Base-by-base conservation (phyloP, 306 rosid genomes). In the Oxytropis ochrocephala region DNA sequence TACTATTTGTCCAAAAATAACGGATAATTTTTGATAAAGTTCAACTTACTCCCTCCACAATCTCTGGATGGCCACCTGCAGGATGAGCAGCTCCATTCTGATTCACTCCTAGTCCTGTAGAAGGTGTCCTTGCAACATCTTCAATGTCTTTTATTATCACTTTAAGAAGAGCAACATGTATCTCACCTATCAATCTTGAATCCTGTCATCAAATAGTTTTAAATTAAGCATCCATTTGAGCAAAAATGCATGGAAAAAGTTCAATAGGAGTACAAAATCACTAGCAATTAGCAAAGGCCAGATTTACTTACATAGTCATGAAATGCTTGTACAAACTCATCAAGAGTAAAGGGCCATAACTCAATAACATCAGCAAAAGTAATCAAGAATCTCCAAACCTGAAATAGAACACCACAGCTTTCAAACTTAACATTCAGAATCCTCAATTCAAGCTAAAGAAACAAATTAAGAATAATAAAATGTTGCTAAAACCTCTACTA, bases 61-160 rank as follows among this genome's bases (percentile, higher is more conserved):
- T 89, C 72, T 95, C 92, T 30, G 92, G 97, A 82, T 95, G 99
- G 51, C 99, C 99, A 63, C 96, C 99, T 51, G 95, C 97, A 71
- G 95, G 89, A 79, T 91, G 87, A 75, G 96, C 96, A 74, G 88
- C 89, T 68, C 96, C 96, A 66, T 87, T 91, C 76, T 94, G 99
- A 80, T 83, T 91, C 61, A 79, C 19, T 67, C 97, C 97, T 56
- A 94, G 73, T 70, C 97, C 99, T 53, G 86, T 69, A 69, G 90
- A 85, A 51, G 97, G 99, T 57, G 96, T 91, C 81, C 99, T 87
- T 48, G 99, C 96, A 83, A 95, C 99, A 87, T 95, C 97, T 83
- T 91, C 99, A 48, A 95, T 91, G 77, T 95, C 99, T 83, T 95
- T 95, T 75, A 95, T 86, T 72, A 89, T 80, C 81, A 89, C 82